These are phyloP conservation scores for Corchorus capsularis DNA, from an alignment of 345 rosid genomes.

Conservation along the genomic window DNA sequence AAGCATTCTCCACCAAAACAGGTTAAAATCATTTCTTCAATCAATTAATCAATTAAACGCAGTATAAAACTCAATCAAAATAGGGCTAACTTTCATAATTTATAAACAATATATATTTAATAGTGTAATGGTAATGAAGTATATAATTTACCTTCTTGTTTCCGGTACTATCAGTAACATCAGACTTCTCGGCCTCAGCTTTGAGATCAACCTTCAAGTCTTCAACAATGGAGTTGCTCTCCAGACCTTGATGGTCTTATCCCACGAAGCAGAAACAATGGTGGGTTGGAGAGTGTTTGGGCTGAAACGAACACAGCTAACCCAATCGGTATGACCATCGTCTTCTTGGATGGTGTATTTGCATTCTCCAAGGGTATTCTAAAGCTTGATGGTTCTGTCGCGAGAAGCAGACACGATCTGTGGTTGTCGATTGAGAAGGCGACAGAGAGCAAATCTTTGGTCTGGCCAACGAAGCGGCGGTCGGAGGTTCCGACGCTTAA, in stretches of 20 bases:
- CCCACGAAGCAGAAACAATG: constrained; percentile 41
- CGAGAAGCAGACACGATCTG: no score
- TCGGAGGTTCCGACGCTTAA: no score
- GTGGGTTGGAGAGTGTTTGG: constrained; percentile 80
- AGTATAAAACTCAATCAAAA: not conserved
- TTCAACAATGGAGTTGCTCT: constrained; percentile 92
- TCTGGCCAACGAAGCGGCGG: no score
- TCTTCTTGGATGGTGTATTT: constrained; percentile 90
- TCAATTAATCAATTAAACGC: not conserved
- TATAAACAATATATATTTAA: not conserved
- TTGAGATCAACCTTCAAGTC: constrained; percentile 97
- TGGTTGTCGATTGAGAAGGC: no score
- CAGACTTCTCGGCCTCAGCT: constrained; percentile 87
- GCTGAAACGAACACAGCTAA: constrained; percentile 90
- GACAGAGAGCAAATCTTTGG: no score
- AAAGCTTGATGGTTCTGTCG: no score
- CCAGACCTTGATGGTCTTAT: constrained; percentile 75
- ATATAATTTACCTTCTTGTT: constrained; percentile 48
- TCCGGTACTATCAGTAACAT: constrained; percentile 48
- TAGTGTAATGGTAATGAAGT: not conserved
- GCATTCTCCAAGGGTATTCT: constrained; percentile 59
- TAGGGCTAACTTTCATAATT: not conserved
- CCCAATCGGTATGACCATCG: constrained; percentile 92
- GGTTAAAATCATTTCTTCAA: not conserved
- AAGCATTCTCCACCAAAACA: not conserved